Conservation (phyloP, 371 early-diverging fungal genomes). For the Mortierella sp. region DNA sequence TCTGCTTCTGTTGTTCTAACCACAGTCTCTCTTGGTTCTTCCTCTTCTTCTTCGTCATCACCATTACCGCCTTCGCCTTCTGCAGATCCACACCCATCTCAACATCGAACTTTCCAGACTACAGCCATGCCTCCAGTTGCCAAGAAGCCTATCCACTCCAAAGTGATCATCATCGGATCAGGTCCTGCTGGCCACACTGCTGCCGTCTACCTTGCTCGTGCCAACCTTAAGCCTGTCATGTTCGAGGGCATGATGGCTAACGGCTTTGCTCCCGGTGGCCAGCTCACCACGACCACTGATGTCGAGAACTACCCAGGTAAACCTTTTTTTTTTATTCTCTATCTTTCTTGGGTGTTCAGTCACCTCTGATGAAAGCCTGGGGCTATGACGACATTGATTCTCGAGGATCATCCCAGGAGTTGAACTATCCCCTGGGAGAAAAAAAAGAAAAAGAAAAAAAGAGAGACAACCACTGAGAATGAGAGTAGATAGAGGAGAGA, state of each 20-base stretch:
- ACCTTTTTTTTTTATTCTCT: background rate
- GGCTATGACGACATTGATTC: no score
- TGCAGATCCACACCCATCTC: slow-evolving; percentile 1
- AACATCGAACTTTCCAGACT: no score
- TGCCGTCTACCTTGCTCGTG: slow-evolving; percentile 95
- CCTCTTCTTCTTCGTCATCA: background rate
- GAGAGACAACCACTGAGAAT: no score
- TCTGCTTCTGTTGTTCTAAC: slow-evolving; percentile 49
- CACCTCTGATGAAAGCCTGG: no score
- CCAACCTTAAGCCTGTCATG: slow-evolving; percentile 91
- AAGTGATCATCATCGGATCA: slow-evolving; percentile 78
- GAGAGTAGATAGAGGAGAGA: no score
- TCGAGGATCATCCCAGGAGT: no score
- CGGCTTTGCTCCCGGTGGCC: slow-evolving; percentile 88
- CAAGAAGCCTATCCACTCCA: slow-evolving; percentile 40
- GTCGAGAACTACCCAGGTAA: slow-evolving; percentile 90
- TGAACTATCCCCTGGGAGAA: no score
- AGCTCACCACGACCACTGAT: slow-evolving; percentile 93
- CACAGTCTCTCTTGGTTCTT: slow-evolving; percentile 26
- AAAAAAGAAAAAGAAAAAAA: no score
- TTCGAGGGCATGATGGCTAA: slow-evolving; percentile 98
- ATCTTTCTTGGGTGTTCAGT: background rate
- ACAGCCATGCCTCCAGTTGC: slow-evolving; percentile 45
- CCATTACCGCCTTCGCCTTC: background rate
- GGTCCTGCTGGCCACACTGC: slow-evolving; percentile 98